A percentile compares a stretch with the other conserved stretches of the same genome.
phyloP scores from a whole-genome alignment of 495 filamentous ascomycete genomes.

The Penicillium maclennaniae region DNA sequence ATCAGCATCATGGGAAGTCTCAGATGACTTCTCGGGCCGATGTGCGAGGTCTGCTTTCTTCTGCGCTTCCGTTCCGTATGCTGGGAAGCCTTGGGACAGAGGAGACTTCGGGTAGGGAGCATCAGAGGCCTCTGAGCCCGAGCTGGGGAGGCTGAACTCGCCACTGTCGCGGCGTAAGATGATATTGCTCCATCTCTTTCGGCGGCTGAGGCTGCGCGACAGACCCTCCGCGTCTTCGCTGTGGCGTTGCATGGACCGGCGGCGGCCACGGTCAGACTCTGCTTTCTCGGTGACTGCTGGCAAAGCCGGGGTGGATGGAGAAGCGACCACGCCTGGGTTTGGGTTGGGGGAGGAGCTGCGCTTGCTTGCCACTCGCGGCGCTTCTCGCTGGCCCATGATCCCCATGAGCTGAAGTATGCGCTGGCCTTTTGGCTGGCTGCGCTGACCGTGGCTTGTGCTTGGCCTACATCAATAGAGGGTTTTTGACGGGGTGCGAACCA shows the following conservation, averaged over 20 bases:
- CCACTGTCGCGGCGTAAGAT: constrained; percentile 38
- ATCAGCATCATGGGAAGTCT: constrained; percentile 9
- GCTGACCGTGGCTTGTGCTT: constrained; percentile 64
- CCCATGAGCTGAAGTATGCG: constrained; percentile 91
- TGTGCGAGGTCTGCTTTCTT: neutral
- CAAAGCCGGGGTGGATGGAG: constrained; percentile 32
- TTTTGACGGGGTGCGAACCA: constrained; percentile 34
- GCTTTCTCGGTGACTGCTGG: constrained; percentile 24
- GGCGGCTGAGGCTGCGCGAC: constrained; percentile 38
- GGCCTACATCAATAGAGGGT: constrained; percentile 53
- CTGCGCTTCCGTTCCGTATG: constrained; percentile 9
- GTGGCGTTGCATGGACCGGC: constrained; percentile 28
- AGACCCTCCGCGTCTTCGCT: constrained; percentile 31
- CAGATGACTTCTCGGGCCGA: neutral
- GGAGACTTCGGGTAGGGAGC: constrained; percentile 34
- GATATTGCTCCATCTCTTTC: constrained; percentile 46
- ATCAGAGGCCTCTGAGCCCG: constrained; percentile 13
- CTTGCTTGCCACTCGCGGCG: constrained; percentile 57
- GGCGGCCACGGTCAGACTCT: constrained; percentile 34
- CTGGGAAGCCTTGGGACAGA: constrained; percentile 30
- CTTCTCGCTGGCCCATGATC: constrained; percentile 91
- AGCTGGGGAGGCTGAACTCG: constrained; percentile 20
- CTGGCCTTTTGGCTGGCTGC: constrained; percentile 71
- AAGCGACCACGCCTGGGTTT: constrained; percentile 10
- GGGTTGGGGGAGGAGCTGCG: constrained; percentile 28